Conservation (phyloP, 2,329 filamentous ascomycete genomes). For the Dothideomycetes sp. region DNA sequence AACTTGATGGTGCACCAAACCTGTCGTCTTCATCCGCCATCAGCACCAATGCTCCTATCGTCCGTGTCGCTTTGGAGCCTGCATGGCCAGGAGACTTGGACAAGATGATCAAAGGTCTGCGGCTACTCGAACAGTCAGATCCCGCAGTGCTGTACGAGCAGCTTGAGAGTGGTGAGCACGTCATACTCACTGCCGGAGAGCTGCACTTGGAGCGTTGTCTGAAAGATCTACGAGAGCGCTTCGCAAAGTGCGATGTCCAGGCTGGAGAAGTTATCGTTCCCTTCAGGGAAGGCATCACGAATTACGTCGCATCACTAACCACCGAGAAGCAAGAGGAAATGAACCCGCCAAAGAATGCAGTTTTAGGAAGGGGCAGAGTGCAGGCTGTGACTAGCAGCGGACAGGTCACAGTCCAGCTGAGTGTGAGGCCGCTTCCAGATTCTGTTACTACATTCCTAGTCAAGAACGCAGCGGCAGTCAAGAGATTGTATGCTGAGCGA, state of each 20-base stretch:
- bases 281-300: constrained; percentile 85
- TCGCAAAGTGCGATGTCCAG: constrained; percentile 89
- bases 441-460: constrained; percentile 76
- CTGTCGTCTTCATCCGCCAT: constrained; percentile 74
- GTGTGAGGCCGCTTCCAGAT: constrained; percentile 67
- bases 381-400: constrained; percentile 72
- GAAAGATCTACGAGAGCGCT: constrained; percentile 85
- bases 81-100: constrained; percentile 81
- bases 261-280: constrained; percentile 91
- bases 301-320: constrained; percentile 21
- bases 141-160: constrained; percentile 95
- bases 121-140: constrained; percentile 84
- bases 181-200: constrained; percentile 87
- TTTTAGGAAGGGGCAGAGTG: constrained; percentile 74
- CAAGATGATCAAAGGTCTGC: constrained; percentile 86
- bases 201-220: constrained; percentile 88
- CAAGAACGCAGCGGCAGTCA: constrained; percentile 72
- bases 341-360: constrained; percentile 76
- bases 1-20: constrained; percentile 77
- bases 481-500: constrained; percentile 65
- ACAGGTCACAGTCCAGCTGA: constrained; percentile 67
- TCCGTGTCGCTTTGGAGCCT: constrained; percentile 91
- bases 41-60: constrained; percentile 68
- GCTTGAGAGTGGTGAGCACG: constrained; percentile 85
- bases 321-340: constrained; percentile 62